phyloP scores from a whole-genome alignment of 495 filamentous ascomycete genomes.

The Tuber aestivum region DNA sequence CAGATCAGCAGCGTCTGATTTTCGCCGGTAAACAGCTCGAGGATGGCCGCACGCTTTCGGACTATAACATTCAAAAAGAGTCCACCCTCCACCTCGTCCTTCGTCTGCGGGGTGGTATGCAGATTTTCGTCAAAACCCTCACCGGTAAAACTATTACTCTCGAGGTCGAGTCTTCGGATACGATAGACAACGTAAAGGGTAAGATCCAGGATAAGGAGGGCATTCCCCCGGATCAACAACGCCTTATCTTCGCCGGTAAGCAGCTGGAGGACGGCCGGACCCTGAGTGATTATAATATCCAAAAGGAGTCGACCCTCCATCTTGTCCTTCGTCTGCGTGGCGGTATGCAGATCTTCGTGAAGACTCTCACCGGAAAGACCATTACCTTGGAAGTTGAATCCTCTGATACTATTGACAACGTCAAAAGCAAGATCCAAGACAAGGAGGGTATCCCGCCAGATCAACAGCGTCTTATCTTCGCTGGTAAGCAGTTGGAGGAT shows the following conservation, averaged over 20 bases:
- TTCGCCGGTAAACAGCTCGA: no score
- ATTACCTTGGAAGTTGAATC: no score
- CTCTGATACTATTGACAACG: no score
- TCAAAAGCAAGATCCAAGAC: no score
- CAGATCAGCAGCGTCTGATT: no score
- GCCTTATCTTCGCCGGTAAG: no score
- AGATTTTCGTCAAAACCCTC: no score
- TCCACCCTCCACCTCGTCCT: conserved; percentile 93
- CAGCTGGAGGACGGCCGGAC: conserved; percentile 74
- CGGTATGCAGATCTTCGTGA: conserved; percentile 97
- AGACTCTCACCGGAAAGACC: conserved; percentile 74
- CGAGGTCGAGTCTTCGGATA: no score
- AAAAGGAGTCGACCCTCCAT: conserved; percentile 95
- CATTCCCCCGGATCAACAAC: conserved; percentile 74
- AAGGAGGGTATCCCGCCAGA: conserved; percentile 98
- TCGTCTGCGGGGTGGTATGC: conserved; percentile 94
- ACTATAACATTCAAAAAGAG: conserved; percentile 99
- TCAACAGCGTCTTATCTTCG: conserved; percentile 97
- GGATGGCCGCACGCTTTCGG: conserved; percentile 88
- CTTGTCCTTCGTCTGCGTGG: conserved; percentile 93
- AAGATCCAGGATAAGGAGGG: conserved; percentile 86
- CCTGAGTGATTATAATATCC: conserved; percentile 97
- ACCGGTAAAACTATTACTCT: no score
- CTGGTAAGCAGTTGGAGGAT: conserved; percentile 96
- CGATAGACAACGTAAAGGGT: conserved; percentile 96